Evolutionary conservation across 2,329 filamentous ascomycete species (phyloP), one percentile per base, ranked within the genome.

Genomic region (Cladosporium sphaerospermum): DNA sequence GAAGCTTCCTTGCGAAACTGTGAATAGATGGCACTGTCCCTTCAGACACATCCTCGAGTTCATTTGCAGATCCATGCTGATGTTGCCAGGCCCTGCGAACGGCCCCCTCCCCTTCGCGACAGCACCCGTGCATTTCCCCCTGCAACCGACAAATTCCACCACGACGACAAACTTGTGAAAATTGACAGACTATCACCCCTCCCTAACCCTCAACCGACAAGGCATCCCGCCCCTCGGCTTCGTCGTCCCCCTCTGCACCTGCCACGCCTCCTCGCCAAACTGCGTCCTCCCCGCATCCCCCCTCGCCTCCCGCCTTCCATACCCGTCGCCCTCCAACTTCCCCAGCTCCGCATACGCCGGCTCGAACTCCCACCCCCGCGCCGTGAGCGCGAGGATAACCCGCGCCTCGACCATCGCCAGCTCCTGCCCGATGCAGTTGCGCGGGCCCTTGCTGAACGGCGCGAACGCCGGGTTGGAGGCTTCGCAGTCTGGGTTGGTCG

Each of bases 401-500:
- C 74, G 75, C 18, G 77, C 61, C 64, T 83, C 79, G 13, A 79
- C 67, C 65, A 76, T 73, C 0, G 75, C 79, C 42, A 82, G 68
- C 57, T 78, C 75, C 62, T 81, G 77, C 1, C 79, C 80, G n/a
- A 82, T 73, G 59, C 80, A 84, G 48, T 76, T 77, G 10, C 80
- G 65, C 2, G 74, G 71, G 0, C 81, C 80, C 52, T 74, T 70
- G 58, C 78, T 77, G 62, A 84, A 84, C 0, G 77, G 71, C 8
- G 79, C 72, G 72, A 73, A 83, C 0, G 78, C 77, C 52, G 74
- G 72, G 46, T 75, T 72, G 44, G 64, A 56, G 16, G 68, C 62
- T 59, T 72, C 62, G 14, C 57, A 47, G 19, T 53, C 53, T 59
- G 8, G 10, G n/a, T n/a, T 54, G 57, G 64, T 60, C 50, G 73